Base-by-base conservation (phyloP, 805 yeast genomes). In the Candida nonsorbophila region DNA sequence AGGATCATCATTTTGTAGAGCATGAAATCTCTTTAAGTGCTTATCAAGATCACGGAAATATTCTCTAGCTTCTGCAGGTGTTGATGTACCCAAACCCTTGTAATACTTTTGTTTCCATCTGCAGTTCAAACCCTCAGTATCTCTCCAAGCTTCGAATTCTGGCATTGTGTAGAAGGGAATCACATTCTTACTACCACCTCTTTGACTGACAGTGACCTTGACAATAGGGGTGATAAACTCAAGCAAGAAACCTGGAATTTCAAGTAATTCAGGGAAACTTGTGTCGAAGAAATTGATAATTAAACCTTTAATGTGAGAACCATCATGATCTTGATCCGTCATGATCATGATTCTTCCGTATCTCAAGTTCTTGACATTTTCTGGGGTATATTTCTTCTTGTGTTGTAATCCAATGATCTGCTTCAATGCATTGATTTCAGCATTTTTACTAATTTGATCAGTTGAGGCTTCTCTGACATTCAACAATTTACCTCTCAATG, bases 321-420 rank as follows among this genome's bases (percentile, higher is more conserved):
- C 98, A 70, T 92, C 98, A 45, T 88, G 95, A 85, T 92, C 98
- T 62, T 92, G 98, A 82, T 92, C 98, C 5, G 98, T 87, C 97
- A 92, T 92, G 52, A 92, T 87, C 97, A 92, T 92, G 29, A 92
- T 73, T 53, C 87, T 95, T 20, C 98, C 98, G 51, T 92, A 92
- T 53, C 98, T 77, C 38, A 92, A 65, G 4, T 81, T 77, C 33
- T 74, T 73, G 10, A 83, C 67, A 40, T 79, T 81, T 13, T 77
- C 79, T 1, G 54, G 34, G 12, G 54, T 61, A 51, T 92, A 92
- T 24, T 67, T 68, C 58, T 86, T 90, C 46, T 83, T 86, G 58
- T 92, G 98, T 55, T 88, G 96, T 32, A 92, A 66, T 13, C 98
- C 98, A 66, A 92, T 83, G 45, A 92, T 92, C 52, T 90, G 87